Evolutionary conservation across 2,329 filamentous ascomycete species (phyloP).

Genomic region (Emmonsiellopsis sp.): DNA sequence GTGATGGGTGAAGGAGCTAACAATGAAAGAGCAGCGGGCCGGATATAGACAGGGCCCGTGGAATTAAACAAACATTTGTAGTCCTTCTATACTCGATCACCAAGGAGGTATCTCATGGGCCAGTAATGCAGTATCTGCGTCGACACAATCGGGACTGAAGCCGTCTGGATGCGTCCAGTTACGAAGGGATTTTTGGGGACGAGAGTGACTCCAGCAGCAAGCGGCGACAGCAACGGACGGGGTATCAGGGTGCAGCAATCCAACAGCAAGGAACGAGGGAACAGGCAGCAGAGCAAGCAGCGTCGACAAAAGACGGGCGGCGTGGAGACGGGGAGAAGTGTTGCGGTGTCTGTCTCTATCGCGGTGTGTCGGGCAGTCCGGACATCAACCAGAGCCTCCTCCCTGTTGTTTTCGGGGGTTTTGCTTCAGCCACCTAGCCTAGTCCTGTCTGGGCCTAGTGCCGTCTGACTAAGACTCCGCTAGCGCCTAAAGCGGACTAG

Average conservation of each 20-base stretch:
- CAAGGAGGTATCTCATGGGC: background rate
- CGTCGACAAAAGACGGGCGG: too few relatives aligned
- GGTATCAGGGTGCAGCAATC: background rate
- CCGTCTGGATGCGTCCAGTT: too few relatives aligned
- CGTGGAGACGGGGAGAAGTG: background rate
- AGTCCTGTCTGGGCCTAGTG: background rate
- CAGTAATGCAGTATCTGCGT: background rate
- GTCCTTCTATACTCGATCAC: background rate
- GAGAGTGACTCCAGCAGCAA: too few relatives aligned
- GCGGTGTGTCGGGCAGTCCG: background rate
- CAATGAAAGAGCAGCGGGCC: background rate
- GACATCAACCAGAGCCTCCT: background rate
- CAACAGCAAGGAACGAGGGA: background rate
- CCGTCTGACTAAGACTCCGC: background rate
- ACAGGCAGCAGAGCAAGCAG: background rate
- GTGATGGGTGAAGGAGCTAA: background rate
- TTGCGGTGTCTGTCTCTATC: background rate
- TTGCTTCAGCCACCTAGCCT: slow-evolving; percentile 5
- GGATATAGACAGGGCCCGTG: background rate
- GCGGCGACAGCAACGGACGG: too few relatives aligned
- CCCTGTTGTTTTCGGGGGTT: slow-evolving; percentile 1
- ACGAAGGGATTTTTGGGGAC: too few relatives aligned
- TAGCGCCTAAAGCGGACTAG: slow-evolving; percentile 2
- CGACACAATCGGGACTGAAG: background rate
- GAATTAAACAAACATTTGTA: slow-evolving; percentile 1